Evolutionary conservation across 345 rosid genomes (phyloP).

Genomic region (Eucalyptus microcorys): DNA sequence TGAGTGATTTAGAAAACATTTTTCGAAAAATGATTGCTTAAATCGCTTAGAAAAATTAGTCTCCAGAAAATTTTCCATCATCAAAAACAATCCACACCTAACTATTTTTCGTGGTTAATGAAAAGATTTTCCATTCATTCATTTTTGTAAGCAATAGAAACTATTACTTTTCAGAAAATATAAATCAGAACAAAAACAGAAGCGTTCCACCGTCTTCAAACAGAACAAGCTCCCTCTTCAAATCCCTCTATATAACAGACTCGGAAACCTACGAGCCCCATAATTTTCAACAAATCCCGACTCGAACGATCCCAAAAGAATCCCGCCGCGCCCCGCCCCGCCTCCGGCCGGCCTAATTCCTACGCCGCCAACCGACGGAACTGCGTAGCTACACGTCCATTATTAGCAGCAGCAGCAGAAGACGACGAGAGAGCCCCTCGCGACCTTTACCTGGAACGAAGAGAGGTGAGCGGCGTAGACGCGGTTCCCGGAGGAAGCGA

Average conservation of each 20-base stretch:
- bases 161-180: neutral
- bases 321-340: neutral
- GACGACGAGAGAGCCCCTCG: neutral
- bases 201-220: neutral
- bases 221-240: neutral
- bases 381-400: neutral
- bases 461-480: slow-evolving; percentile 53
- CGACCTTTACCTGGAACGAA: slow-evolving; percentile 40
- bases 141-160: no score
- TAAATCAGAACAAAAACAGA: neutral
- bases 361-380: neutral
- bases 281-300: neutral
- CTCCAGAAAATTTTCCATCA: no score
- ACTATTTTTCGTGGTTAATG: no score
- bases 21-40: no score
- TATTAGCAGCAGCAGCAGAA: no score
- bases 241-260: neutral
- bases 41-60: no score
- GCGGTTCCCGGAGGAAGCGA: slow-evolving; percentile 60
- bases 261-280: neutral
- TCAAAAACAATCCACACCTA: no score
- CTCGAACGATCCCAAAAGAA: neutral
- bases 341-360: neutral
- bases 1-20: no score
- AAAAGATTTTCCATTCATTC: no score